phyloP scores from a whole-genome alignment of 345 rosid species.

The Rhizophora mangle region DNA sequence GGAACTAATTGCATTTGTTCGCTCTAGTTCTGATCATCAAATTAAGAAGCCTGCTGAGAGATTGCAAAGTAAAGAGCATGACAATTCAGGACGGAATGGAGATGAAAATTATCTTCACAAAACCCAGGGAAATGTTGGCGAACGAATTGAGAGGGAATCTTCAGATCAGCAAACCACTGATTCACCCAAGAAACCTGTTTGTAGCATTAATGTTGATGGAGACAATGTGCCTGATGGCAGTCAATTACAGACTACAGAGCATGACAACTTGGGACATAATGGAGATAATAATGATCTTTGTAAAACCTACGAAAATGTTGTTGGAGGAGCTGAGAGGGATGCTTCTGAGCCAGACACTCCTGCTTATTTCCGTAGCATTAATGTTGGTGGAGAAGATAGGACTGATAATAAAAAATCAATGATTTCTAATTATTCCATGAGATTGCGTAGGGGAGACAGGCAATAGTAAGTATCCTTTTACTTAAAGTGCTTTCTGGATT shows the following conservation, averaged over 20 bases:
- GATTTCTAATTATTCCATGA: conserved; percentile 10
- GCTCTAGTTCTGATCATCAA: conserved; percentile 14
- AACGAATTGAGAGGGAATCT: too few relatives aligned
- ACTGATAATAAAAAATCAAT: conserved; percentile 18
- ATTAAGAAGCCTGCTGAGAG: conserved; percentile 14
- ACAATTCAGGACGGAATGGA: conserved; percentile 19
- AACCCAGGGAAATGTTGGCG: too few relatives aligned
- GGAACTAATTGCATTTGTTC: conserved; percentile 34
- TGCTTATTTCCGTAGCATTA: conserved; percentile 18
- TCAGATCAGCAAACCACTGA: too few relatives aligned
- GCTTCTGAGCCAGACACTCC: conserved; percentile 13
- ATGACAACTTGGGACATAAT: too few relatives aligned
- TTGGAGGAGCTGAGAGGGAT: conserved; percentile 22
- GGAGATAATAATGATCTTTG: neutral
- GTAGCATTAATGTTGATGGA: too few relatives aligned
- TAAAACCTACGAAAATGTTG: conserved; percentile 11
- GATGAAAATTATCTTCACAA: conserved; percentile 6
- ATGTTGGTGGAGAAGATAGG: conserved; percentile 4
- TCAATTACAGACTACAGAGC: too few relatives aligned
- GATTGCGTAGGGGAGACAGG: conserved; percentile 6
- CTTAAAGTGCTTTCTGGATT: neutral
- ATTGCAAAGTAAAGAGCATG: conserved; percentile 9
- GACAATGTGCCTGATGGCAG: too few relatives aligned
- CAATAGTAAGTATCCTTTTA: conserved; percentile 23
- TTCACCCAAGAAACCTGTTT: too few relatives aligned